phyloP scores from a whole-genome alignment of 768 basidiomycete genomes.

The Cubamyces sp. region DNA sequence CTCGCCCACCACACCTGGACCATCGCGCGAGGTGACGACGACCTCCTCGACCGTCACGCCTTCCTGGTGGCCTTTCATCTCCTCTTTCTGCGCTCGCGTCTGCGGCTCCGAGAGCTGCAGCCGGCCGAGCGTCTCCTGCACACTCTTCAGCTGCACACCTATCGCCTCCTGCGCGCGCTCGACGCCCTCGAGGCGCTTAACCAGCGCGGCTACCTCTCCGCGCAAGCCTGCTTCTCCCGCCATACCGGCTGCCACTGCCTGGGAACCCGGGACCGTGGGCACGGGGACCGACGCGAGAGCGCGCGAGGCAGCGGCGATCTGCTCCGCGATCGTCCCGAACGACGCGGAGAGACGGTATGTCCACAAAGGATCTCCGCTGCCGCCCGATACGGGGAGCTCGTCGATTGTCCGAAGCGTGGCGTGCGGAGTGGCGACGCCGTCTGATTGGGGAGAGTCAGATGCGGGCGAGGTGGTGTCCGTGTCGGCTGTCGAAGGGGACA shows the following conservation, averaged over 20 bases:
- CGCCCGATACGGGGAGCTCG: background rate
- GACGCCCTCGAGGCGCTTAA: conserved; percentile 36
- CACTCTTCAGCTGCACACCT: conserved; percentile 35
- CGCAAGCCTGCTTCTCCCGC: conserved; percentile 10
- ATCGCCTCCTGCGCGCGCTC: conserved; percentile 40
- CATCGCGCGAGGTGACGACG: conserved; percentile 23
- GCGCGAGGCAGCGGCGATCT: conserved; percentile 46
- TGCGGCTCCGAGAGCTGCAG: conserved; percentile 3
- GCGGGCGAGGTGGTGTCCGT: conserved; percentile 22
- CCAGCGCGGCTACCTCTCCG: conserved; percentile 28
- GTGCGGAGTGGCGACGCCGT: background rate
- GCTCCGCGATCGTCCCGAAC: conserved; percentile 44
- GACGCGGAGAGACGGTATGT: conserved; percentile 41
- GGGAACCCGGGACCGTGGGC: background rate
- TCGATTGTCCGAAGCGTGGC: background rate
- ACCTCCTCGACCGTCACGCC: conserved; percentile 1
- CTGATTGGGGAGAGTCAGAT: conserved; percentile 1
- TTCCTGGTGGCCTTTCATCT: conserved; percentile 10
- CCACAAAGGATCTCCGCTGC: conserved; percentile 29
- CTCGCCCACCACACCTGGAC: conserved; percentile 23
- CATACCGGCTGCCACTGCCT: background rate
- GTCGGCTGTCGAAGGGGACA: conserved; percentile 3
- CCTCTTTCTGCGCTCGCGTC: conserved; percentile 5
- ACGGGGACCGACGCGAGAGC: conserved; percentile 37
- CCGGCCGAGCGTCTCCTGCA: conserved; percentile 34